Percentiles rank a stretch among this genome's conserved stretches.
Conservation (phyloP, 768 basidiomycete genomes). For the Hysterangium stoloniferum region DNA sequence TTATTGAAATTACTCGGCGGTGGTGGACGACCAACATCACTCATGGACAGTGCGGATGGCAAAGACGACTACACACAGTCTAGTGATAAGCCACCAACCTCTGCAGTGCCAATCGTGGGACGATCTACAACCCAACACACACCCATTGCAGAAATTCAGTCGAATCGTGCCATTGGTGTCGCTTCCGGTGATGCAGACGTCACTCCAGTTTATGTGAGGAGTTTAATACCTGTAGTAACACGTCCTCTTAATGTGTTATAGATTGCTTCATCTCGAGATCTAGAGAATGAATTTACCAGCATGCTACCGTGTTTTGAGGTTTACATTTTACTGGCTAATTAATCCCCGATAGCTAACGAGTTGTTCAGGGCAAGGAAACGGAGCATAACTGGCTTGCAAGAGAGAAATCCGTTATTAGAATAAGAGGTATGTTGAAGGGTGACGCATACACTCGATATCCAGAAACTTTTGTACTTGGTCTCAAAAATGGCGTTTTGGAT, state of each 20-base stretch:
- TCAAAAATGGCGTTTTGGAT: slow-evolving; percentile 76
- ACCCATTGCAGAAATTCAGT: not conserved
- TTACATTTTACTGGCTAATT: slow-evolving; percentile 15
- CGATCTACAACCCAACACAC: slow-evolving; percentile 1
- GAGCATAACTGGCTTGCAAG: slow-evolving; percentile 92
- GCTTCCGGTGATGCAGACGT: slow-evolving; percentile 31
- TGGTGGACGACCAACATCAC: slow-evolving; percentile 28
- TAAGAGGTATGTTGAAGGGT: slow-evolving; percentile 87
- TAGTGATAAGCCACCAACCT: not conserved
- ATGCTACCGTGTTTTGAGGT: slow-evolving; percentile 83
- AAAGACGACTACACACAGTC: slow-evolving; percentile 47
- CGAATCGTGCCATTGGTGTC: not conserved
- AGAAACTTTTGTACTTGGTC: slow-evolving; percentile 63
- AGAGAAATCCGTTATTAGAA: slow-evolving; percentile 66
- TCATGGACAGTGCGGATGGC: slow-evolving; percentile 19
- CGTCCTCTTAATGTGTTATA: slow-evolving; percentile 21
- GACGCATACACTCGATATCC: slow-evolving; percentile 67
- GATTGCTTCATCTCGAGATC: slow-evolving; percentile 79
- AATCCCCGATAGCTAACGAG: not conserved
- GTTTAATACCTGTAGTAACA: not conserved
- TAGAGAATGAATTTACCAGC: slow-evolving; percentile 74
- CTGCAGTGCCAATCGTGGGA: not conserved
- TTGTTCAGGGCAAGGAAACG: slow-evolving; percentile 82
- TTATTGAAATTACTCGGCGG: slow-evolving; percentile 52
- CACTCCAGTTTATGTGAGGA: slow-evolving; percentile 61